Percentiles rank a stretch among this genome's conserved stretches.
Conservation (phyloP, 192 early-diverging fungal species). For the Entophlyctis helioformis region DNA sequence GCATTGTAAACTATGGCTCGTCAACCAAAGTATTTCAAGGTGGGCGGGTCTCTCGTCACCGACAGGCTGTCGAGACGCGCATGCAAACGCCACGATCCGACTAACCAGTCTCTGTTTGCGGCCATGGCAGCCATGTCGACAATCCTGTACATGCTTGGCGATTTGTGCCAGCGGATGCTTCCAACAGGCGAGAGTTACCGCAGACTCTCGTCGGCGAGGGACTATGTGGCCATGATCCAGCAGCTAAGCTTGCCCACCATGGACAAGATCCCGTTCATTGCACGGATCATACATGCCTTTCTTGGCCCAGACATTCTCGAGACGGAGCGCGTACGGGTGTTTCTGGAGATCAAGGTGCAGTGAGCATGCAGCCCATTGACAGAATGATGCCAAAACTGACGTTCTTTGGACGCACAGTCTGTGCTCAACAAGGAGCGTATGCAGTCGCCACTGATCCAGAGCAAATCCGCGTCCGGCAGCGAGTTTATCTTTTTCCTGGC, state of each 20-base stretch:
- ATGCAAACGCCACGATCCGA: too few relatives aligned
- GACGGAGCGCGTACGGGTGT: slow-evolving; percentile 12
- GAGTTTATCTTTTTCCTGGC: slow-evolving; percentile 14
- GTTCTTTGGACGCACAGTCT: too few relatives aligned
- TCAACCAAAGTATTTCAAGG: slow-evolving; percentile 14
- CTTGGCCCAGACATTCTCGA: slow-evolving; percentile 14
- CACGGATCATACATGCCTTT: slow-evolving; percentile 16
- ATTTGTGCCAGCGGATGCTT: slow-evolving; percentile 7
- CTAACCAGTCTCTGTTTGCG: background rate
- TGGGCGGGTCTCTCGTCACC: background rate
- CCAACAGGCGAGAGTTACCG: slow-evolving; percentile 10
- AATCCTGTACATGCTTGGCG: slow-evolving; percentile 8
- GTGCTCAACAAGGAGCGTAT: too few relatives aligned
- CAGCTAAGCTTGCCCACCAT: slow-evolving; percentile 1
- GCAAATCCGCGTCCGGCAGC: background rate
- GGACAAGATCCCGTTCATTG: slow-evolving; percentile 18
- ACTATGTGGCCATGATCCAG: slow-evolving; percentile 11
- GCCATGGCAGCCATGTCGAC: background rate
- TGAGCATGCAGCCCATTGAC: too few relatives aligned
- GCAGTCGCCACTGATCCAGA: background rate
- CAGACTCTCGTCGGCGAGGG: slow-evolving; percentile 9
- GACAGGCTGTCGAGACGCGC: too few relatives aligned
- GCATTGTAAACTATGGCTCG: slow-evolving; percentile 6
- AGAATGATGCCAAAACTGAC: too few relatives aligned
- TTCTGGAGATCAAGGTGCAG: slow-evolving; percentile 16